phyloP scores from a whole-genome alignment of 108 stramenopile genomes.

The Fistulifera pelliculosa region DNA sequence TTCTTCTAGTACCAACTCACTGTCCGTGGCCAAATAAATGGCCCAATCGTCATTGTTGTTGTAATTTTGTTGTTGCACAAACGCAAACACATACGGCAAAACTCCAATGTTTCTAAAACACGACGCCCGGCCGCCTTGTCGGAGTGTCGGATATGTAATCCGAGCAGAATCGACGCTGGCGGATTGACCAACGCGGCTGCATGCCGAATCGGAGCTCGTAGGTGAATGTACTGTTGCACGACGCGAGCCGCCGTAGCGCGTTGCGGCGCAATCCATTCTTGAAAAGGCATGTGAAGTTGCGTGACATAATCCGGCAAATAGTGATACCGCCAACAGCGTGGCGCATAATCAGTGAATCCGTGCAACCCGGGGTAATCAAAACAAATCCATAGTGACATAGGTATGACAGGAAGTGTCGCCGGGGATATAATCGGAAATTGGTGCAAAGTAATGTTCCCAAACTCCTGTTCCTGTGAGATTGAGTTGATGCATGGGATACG shows the following conservation, averaged over 20 bases:
- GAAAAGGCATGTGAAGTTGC: slow-evolving; percentile 30
- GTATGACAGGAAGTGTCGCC: slow-evolving; percentile 35
- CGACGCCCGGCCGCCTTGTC: slow-evolving; percentile 55
- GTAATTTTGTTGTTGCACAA: slow-evolving; percentile 12
- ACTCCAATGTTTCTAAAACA: slow-evolving; percentile 27
- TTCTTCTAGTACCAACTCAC: slow-evolving; percentile 26
- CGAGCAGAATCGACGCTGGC: slow-evolving; percentile 20
- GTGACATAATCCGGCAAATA: slow-evolving; percentile 42
- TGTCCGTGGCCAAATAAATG: slow-evolving; percentile 50
- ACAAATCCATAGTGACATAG: slow-evolving; percentile 29
- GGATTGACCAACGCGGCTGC: slow-evolving; percentile 30
- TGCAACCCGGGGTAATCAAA: slow-evolving; percentile 44
- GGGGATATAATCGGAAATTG: slow-evolving; percentile 44
- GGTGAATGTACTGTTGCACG: slow-evolving; percentile 26
- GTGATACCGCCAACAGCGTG: slow-evolving; percentile 41
- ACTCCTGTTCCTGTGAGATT: slow-evolving; percentile 29
- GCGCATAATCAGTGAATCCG: slow-evolving; percentile 36
- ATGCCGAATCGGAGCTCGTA: slow-evolving; percentile 22
- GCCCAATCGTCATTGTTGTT: slow-evolving; percentile 4
- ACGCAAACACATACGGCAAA: slow-evolving; percentile 32
- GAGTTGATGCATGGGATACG: slow-evolving; percentile 3
- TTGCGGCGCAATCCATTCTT: slow-evolving; percentile 38
- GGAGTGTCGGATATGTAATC: slow-evolving; percentile 48
- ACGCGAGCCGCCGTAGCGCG: slow-evolving; percentile 22
- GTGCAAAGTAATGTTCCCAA: slow-evolving; percentile 57